Evolutionary conservation across 805 yeast species (phyloP).

Genomic region (Starmerella gropengiesseri): DNA sequence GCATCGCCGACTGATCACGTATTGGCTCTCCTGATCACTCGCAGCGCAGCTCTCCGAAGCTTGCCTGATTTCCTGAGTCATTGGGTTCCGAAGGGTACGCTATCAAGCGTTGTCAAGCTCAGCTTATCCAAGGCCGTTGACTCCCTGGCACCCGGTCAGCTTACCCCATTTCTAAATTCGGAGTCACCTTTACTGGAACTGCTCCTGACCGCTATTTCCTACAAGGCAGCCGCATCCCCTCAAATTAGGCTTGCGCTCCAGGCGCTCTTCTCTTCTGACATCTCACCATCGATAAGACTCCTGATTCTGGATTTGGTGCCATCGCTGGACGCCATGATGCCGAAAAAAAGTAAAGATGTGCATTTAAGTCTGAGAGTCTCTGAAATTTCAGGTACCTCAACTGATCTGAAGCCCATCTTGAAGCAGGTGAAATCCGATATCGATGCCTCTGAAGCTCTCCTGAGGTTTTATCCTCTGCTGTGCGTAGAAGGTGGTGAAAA

Average conservation of each 20-base stretch:
- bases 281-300: not conserved
- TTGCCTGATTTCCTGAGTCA: slow-evolving; percentile 4
- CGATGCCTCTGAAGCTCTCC: not conserved
- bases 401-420: not conserved
- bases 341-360: not conserved
- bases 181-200: not conserved
- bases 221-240: slow-evolving; percentile 1
- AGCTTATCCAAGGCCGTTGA: slow-evolving; percentile 7
- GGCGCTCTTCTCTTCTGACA: not conserved
- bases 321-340: not conserved
- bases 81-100: slow-evolving; percentile 3
- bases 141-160: slow-evolving; percentile 16
- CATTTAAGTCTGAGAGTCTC: not conserved
- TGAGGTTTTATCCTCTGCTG: slow-evolving; percentile 18
- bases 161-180: slow-evolving; percentile 9
- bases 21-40: slow-evolving; percentile 1
- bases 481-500: not conserved
- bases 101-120: not conserved
- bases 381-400: not conserved
- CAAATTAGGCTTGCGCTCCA: not conserved
- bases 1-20: not conserved
- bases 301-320: slow-evolving; percentile 8
- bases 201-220: not conserved
- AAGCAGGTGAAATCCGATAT: not conserved
- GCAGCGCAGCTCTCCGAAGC: slow-evolving; percentile 6